These are phyloP conservation scores for Typha latifolia DNA, from an alignment of 176 grass and related monocot genomes.

Conservation along the genomic window DNA sequence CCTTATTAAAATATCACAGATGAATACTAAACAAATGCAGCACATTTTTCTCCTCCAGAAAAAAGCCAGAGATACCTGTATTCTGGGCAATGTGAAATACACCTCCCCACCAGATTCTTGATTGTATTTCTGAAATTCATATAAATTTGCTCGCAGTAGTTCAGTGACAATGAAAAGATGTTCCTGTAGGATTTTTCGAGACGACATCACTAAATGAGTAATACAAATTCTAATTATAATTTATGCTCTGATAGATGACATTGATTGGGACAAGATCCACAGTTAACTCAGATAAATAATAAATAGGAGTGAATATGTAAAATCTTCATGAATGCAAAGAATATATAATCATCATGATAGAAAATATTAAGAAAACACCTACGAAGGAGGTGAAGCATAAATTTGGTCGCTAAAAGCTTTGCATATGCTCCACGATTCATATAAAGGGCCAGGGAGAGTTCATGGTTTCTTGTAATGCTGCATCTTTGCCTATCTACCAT, in stretches of 20 bases:
- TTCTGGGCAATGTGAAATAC: constrained; percentile 85
- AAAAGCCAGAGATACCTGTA: constrained; percentile 50
- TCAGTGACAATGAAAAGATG: constrained; percentile 99
- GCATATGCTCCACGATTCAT: no score
- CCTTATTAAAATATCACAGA: not conserved
- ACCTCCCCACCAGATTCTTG: constrained; percentile 58
- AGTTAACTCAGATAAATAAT: not conserved
- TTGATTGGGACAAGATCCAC: not conserved
- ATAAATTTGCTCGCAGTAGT: constrained; percentile 77
- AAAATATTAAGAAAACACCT: no score
- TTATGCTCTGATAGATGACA: not conserved
- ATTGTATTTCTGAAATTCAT: constrained; percentile 98
- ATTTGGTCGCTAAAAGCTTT: no score
- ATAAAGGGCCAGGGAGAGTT: no score
- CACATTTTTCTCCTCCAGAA: not conserved
- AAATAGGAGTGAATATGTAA: not conserved
- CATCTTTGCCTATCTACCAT: no score
- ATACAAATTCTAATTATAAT: not conserved
- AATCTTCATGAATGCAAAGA: not conserved
- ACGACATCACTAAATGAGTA: not conserved
- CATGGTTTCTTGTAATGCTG: no score
- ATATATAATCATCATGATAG: no score
- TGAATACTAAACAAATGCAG: no score
- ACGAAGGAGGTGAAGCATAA: no score
- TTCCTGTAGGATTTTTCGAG: constrained; percentile 42